Percentiles rank a stretch among this genome's conserved stretches.
These are phyloP conservation scores for Phytopythium oedochilum DNA, from an alignment of 352 stramenopile species.

Conservation along the genomic window DNA sequence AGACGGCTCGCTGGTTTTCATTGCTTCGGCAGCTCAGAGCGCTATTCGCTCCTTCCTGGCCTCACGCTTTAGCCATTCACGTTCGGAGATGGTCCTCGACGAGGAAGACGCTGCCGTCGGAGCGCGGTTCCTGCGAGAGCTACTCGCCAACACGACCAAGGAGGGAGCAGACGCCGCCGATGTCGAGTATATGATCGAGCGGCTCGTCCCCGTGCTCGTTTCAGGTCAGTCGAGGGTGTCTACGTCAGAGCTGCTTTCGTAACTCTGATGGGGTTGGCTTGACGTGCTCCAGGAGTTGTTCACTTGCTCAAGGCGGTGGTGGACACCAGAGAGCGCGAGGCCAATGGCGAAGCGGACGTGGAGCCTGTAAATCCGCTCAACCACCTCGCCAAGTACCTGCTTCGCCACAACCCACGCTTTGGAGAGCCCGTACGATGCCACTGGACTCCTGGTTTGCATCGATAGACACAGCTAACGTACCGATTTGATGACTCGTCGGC, in stretches of 20 bases:
- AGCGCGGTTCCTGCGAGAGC: conserved; percentile 30
- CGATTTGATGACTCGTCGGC: neutral
- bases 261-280: neutral
- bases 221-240: conserved; percentile 23
- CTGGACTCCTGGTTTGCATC: neutral
- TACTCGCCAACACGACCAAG: conserved; percentile 30
- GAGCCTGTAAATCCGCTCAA: conserved; percentile 50
- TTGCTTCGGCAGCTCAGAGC: too few relatives aligned
- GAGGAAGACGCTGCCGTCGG: conserved; percentile 31
- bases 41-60: neutral
- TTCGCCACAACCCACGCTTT: conserved; percentile 61
- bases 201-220: conserved; percentile 50
- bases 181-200: conserved; percentile 45
- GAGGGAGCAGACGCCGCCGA: conserved; percentile 24
- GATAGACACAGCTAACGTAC: neutral
- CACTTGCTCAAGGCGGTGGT: conserved; percentile 51
- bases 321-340: conserved; percentile 29
- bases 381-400: conserved; percentile 60
- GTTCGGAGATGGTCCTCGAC: conserved; percentile 3
- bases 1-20: neutral
- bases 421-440: conserved; percentile 32
- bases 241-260: neutral
- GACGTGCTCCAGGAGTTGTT: conserved; percentile 25
- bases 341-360: conserved; percentile 29
- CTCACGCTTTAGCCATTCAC: too few relatives aligned